These are phyloP conservation scores for Silene latifolia DNA, from an alignment of 148 eudicot genomes.

Conservation along the genomic window DNA sequence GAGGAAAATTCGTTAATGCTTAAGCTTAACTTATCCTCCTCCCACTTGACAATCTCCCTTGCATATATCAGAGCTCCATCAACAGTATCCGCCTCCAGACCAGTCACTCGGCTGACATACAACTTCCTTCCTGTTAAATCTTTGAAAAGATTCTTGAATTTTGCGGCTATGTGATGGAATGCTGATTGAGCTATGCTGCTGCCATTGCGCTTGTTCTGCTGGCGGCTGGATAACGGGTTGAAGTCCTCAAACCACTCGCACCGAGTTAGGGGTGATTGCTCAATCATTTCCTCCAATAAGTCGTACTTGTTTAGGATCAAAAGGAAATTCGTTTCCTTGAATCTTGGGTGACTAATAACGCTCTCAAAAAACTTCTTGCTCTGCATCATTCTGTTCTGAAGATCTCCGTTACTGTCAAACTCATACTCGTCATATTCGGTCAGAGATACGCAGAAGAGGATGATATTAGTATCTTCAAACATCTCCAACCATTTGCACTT, in stretches of 20 bases:
- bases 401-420: constrained; percentile 31
- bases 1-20: constrained; percentile 39
- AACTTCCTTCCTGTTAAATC: constrained; percentile 55
- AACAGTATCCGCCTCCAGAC: constrained; percentile 57
- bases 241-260: constrained; percentile 85
- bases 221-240: constrained; percentile 52
- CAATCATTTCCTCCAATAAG: constrained; percentile 68
- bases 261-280: constrained; percentile 40
- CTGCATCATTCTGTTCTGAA: constrained; percentile 66
- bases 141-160: constrained; percentile 54
- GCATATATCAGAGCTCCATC: constrained; percentile 57
- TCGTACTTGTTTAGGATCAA: constrained; percentile 73
- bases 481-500: constrained; percentile 79
- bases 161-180: constrained; percentile 57
- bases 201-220: constrained; percentile 25
- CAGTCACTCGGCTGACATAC: constrained; percentile 55
- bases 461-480: constrained; percentile 63
- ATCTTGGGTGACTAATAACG: constrained; percentile 44
- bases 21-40: constrained; percentile 38
- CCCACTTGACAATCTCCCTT: constrained; percentile 73
- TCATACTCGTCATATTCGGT: constrained; percentile 48
- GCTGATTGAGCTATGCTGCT: constrained; percentile 43
- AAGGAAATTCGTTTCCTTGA: constrained; percentile 45
- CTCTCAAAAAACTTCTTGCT: constrained; percentile 58
- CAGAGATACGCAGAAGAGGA: constrained; percentile 56